Conservation (phyloP, 2,329 filamentous ascomycete genomes). For the Neobulgaria alba region DNA sequence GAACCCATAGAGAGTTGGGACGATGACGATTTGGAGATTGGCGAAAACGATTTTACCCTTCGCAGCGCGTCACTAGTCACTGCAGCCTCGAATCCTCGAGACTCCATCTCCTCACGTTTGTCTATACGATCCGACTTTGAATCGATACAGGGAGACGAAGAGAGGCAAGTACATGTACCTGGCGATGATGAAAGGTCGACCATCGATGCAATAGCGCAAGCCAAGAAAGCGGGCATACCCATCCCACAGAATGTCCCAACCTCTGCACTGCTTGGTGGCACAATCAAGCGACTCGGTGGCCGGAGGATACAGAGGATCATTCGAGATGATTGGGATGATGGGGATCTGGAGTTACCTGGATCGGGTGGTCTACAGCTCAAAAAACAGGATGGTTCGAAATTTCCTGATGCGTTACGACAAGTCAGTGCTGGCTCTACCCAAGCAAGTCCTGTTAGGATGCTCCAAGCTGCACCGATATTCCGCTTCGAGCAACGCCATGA, state of each 20-base stretch:
- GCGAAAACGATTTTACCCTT: constrained; percentile 56
- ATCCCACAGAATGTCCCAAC: constrained; percentile 79
- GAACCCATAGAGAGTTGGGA: constrained; percentile 69
- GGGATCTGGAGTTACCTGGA: constrained; percentile 64
- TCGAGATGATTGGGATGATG: constrained; percentile 73
- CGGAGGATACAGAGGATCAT: constrained; percentile 64
- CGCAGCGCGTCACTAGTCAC: constrained; percentile 37
- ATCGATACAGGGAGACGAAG: constrained; percentile 69
- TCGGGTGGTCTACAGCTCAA: constrained; percentile 56
- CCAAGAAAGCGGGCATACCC: constrained; percentile 83
- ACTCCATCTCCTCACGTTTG: constrained; percentile 72
- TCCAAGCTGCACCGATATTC: constrained; percentile 28
- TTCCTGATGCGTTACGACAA: constrained; percentile 61
- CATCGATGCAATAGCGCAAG: constrained; percentile 76
- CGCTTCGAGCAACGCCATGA: constrained; percentile 17
- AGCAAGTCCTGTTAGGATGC: constrained; percentile 42
- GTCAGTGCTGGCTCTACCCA: constrained; percentile 43
- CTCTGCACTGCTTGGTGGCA: constrained; percentile 83
- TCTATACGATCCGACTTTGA: constrained; percentile 79
- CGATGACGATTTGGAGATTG: constrained; percentile 66
- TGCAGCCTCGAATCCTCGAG: constrained; percentile 48
- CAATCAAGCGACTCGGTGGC: constrained; percentile 81
- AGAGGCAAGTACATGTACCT: constrained; percentile 78
- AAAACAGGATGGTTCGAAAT: constrained; percentile 47
- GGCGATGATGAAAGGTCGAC: constrained; percentile 80